Percentiles rank a stretch among this genome's conserved stretches.
These are phyloP conservation scores for Silene latifolia DNA, from an alignment of 148 eudicot species.

Conservation along the genomic window DNA sequence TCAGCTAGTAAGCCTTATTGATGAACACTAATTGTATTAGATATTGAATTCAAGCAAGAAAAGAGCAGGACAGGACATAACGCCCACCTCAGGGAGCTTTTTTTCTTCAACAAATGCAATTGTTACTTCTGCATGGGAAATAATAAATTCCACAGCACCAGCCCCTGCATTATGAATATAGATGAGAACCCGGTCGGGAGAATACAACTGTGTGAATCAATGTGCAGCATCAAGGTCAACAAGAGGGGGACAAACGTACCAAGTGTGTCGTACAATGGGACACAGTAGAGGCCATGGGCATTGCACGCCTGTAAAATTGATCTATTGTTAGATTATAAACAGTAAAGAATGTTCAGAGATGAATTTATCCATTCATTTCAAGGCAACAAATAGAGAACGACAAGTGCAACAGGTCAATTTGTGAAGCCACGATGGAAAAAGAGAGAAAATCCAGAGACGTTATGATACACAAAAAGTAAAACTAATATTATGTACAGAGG, in stretches of 20 bases:
- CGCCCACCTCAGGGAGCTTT: slow-evolving; percentile 79
- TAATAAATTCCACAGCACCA: slow-evolving; percentile 90
- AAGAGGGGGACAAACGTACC: slow-evolving; percentile 40
- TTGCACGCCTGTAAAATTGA: slow-evolving; percentile 83
- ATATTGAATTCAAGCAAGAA: neutral
- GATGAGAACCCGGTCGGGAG: slow-evolving; percentile 1
- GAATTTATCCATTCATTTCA: neutral
- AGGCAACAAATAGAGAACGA: neutral
- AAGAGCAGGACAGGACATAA: neutral
- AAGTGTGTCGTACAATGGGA: slow-evolving; percentile 87
- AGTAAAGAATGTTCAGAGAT: neutral
- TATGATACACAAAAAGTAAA: neutral
- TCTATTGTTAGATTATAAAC: slow-evolving; percentile 3
- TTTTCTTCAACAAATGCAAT: slow-evolving; percentile 94
- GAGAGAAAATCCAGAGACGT: neutral
- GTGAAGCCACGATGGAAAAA: neutral
- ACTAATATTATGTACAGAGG: neutral
- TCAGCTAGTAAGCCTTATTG: neutral
- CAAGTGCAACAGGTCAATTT: neutral
- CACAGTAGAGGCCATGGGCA: slow-evolving; percentile 93
- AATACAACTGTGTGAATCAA: neutral
- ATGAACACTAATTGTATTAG: neutral
- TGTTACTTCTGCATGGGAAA: slow-evolving; percentile 78
- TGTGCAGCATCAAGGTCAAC: slow-evolving; percentile 5
- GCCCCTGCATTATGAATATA: slow-evolving; percentile 55